These are phyloP conservation scores for Sorghum bicolor DNA, from an alignment of 176 grass and related monocot species.

Conservation along the genomic window DNA sequence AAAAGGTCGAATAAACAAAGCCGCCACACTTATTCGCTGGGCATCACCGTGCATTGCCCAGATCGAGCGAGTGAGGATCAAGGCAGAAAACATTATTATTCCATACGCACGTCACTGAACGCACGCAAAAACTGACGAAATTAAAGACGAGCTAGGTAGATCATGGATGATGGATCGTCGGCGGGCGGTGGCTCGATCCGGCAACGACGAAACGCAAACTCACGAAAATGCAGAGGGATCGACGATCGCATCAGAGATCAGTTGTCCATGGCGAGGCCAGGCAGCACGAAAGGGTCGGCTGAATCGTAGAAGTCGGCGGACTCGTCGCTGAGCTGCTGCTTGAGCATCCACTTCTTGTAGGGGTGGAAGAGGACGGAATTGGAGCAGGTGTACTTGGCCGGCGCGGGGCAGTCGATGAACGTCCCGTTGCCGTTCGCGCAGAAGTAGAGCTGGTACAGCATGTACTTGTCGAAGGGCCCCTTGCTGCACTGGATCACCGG, in stretches of 20 bases:
- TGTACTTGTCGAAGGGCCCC: slow-evolving; percentile 27
- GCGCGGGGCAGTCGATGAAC: slow-evolving; percentile 35
- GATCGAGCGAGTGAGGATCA: no score
- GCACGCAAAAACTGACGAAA: no score
- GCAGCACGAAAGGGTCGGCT: background rate
- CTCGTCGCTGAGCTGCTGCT: background rate
- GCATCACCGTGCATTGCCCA: no score
- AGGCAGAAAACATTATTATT: no score
- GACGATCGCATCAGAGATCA: background rate
- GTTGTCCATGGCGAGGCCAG: background rate
- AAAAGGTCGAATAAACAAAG: background rate
- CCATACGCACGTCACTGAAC: background rate
- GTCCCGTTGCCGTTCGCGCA: background rate
- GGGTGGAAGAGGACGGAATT: slow-evolving; percentile 36
- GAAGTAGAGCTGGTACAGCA: slow-evolving; percentile 34
- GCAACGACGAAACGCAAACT: background rate
- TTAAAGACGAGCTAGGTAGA: background rate
- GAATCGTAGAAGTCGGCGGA: no score
- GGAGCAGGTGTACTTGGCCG: slow-evolving; percentile 3
- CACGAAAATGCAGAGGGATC: background rate
- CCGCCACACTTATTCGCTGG: no score
- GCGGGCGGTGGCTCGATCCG: no score
- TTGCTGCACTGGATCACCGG: slow-evolving; percentile 36
- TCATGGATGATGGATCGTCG: no score
- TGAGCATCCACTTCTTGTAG: slow-evolving; percentile 48